Evolutionary conservation across 2,329 filamentous ascomycete species (phyloP).

Genomic region (Trichoderma atrobrunneum): DNA sequence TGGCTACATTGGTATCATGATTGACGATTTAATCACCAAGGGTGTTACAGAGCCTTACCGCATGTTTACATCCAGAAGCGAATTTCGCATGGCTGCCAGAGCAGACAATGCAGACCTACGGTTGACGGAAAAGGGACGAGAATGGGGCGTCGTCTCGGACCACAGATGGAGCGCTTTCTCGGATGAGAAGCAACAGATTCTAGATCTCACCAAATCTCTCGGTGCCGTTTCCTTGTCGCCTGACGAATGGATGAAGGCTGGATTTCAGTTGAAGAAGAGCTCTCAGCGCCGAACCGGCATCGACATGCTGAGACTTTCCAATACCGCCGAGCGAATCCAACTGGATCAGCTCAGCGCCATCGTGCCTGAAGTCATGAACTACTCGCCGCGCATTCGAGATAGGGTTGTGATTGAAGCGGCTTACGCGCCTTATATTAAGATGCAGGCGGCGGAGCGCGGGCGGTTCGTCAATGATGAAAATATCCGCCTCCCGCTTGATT

Average conservation of each 20-base stretch:
- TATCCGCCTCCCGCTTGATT: slow-evolving; percentile 65
- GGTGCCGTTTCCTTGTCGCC: slow-evolving; percentile 56
- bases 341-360: slow-evolving; percentile 55
- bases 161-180: slow-evolving; percentile 70
- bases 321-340: slow-evolving; percentile 42
- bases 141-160: slow-evolving; percentile 76
- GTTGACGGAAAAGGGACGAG: slow-evolving; percentile 73
- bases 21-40: slow-evolving; percentile 95
- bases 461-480: slow-evolving; percentile 74
- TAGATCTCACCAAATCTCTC: slow-evolving; percentile 62
- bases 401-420: slow-evolving; percentile 77
- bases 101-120: slow-evolving; percentile 92
- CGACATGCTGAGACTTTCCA: slow-evolving; percentile 71
- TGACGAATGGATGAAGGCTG: slow-evolving; percentile 64
- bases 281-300: slow-evolving; percentile 67
- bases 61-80: slow-evolving; percentile 95
- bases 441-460: slow-evolving; percentile 65
- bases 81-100: slow-evolving; percentile 89
- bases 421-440: slow-evolving; percentile 82
- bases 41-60: slow-evolving; percentile 95
- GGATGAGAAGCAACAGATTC: slow-evolving; percentile 64
- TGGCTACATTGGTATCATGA: slow-evolving; percentile 97
- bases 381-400: slow-evolving; percentile 56
- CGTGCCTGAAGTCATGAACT: slow-evolving; percentile 56
- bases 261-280: slow-evolving; percentile 68